These are phyloP conservation scores for Cutaneotrichosporon dermatis DNA, from an alignment of 1,284 basidiomycete species.

Conservation along the genomic window DNA sequence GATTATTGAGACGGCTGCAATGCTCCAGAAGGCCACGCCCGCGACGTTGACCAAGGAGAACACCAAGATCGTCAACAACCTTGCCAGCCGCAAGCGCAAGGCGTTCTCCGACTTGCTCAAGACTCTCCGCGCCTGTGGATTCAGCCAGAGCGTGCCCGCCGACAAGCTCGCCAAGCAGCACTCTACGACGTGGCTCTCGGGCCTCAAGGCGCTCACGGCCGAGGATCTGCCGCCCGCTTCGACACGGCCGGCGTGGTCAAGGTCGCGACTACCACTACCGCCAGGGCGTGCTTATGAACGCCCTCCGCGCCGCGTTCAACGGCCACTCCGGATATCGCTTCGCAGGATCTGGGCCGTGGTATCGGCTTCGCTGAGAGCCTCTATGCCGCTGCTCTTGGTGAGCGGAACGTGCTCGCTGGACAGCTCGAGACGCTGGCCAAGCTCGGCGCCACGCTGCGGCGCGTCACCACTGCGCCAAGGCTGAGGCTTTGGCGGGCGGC, in stretches of 20 bases:
- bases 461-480: conserved; percentile 25
- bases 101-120: conserved; percentile 89
- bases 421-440: conserved; percentile 13
- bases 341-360: conserved; percentile 77
- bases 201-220: conserved; percentile 35
- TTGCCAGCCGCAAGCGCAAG: conserved; percentile 76
- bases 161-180: conserved; percentile 64
- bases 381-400: conserved; percentile 60
- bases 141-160: conserved; percentile 67
- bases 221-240: conserved; percentile 22
- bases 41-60: conserved; percentile 60
- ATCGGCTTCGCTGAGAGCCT: conserved; percentile 74
- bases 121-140: conserved; percentile 76
- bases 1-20: conserved; percentile 65
- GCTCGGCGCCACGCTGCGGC: conserved; percentile 10
- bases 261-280: conserved; percentile 68
- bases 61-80: conserved; percentile 68
- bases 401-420: conserved; percentile 28
- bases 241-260: conserved; percentile 24
- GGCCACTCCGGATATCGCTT: conserved; percentile 75
- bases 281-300: conserved; percentile 64
- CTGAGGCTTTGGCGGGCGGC: conserved; percentile 24
- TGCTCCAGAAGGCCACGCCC: conserved; percentile 58
- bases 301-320: conserved; percentile 61
- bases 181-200: conserved; percentile 63